phyloP scores from a whole-genome alignment of 2,329 filamentous ascomycete genomes.

The Scytalidium sp. region DNA sequence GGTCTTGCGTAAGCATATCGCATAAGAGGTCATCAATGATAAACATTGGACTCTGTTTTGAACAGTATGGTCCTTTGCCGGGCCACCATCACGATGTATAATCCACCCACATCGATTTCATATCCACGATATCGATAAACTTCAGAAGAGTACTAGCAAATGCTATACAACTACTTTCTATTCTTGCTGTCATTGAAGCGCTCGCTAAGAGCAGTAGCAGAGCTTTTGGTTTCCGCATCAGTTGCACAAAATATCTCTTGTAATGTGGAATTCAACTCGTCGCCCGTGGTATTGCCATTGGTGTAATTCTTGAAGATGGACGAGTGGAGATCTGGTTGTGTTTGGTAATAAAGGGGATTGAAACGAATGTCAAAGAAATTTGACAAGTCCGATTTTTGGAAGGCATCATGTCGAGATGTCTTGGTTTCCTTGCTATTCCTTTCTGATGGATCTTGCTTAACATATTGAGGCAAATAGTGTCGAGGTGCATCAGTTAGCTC shows the following conservation, averaged over 20 bases:
- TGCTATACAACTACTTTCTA: too few relatives aligned
- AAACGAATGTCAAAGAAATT: not conserved
- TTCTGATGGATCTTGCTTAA: conserved; percentile 16
- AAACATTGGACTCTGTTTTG: too few relatives aligned
- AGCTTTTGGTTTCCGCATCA: not conserved
- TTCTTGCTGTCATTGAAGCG: too few relatives aligned
- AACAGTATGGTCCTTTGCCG: too few relatives aligned
- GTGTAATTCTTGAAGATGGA: not conserved
- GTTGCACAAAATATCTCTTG: not conserved
- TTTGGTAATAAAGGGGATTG: not conserved
- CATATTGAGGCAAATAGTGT: conserved; percentile 21
- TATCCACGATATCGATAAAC: too few relatives aligned
- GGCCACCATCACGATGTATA: too few relatives aligned
- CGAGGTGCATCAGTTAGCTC: conserved; percentile 11
- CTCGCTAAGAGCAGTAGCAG: too few relatives aligned
- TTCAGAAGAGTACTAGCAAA: too few relatives aligned
- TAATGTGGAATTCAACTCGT: not conserved
- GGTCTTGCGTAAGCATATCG: too few relatives aligned
- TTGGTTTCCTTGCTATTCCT: conserved; percentile 23
- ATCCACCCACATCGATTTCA: too few relatives aligned
- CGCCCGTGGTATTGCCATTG: not conserved
- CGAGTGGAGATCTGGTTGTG: not conserved
- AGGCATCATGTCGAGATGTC: not conserved
- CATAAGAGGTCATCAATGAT: too few relatives aligned
- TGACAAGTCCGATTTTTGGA: not conserved